A percentile compares a stretch with the other conserved stretches of the same genome.
Conservation (phyloP, 176 grass and related monocot genomes). For the Microstegium vimineum region DNA sequence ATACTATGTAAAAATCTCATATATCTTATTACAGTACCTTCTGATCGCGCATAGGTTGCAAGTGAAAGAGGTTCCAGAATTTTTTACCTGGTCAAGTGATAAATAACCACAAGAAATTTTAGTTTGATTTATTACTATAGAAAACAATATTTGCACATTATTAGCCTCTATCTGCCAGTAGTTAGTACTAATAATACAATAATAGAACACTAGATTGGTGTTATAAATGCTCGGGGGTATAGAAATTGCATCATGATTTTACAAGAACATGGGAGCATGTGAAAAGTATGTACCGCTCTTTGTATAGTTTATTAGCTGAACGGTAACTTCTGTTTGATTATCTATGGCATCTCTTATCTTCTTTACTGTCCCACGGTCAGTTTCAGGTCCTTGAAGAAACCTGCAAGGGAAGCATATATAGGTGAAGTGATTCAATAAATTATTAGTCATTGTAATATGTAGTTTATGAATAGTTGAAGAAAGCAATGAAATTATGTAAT, state of each 20-base stretch:
- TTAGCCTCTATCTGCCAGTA: background rate
- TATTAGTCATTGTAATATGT: background rate
- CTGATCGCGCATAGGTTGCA: constrained; percentile 96
- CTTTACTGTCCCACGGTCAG: constrained; percentile 59
- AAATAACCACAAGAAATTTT: background rate
- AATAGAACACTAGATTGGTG: background rate
- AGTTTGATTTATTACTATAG: background rate
- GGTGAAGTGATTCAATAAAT: background rate
- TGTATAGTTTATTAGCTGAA: constrained; percentile 97
- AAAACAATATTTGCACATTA: background rate
- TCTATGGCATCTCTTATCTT: constrained; percentile 95
- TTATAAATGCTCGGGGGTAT: background rate
- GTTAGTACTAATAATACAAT: background rate
- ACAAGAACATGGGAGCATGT: background rate
- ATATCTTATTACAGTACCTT: constrained; percentile 55
- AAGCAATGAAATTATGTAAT: constrained; percentile 4
- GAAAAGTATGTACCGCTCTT: constrained; percentile 59
- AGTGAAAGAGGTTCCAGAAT: constrained; percentile 98
- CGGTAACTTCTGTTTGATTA: constrained; percentile 77
- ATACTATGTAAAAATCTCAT: background rate
- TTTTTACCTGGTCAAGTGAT: constrained; percentile 67
- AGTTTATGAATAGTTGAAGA: background rate
- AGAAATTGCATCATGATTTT: constrained; percentile 2
- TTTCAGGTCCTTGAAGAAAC: constrained; percentile 95
- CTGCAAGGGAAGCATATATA: constrained; percentile 29